Evolutionary conservation across 2,329 filamentous ascomycete species (phyloP).

Genomic region (Colletotrichum sp.): DNA sequence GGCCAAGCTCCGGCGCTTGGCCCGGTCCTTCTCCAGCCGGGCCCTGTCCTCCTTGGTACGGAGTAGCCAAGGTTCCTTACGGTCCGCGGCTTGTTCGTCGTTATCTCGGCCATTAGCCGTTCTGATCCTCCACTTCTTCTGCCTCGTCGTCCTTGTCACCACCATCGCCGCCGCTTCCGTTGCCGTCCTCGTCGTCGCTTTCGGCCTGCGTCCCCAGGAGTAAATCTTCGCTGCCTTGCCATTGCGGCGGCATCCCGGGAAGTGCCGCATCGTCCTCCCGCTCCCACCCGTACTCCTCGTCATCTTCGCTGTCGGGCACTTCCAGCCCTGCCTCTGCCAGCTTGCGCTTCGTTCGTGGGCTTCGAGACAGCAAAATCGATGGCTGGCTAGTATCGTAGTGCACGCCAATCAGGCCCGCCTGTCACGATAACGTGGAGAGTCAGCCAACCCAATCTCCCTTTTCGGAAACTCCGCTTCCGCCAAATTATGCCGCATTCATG

Average conservation of each 20-base stretch:
- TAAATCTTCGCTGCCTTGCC: slow-evolving; percentile 71
- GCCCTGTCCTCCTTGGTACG: not conserved
- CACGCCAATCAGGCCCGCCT: slow-evolving; percentile 50
- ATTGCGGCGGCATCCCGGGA: slow-evolving; percentile 66
- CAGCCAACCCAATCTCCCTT: slow-evolving; percentile 7
- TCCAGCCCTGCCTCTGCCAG: slow-evolving; percentile 65
- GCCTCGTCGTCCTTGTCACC: slow-evolving; percentile 24
- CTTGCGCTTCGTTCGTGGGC: slow-evolving; percentile 65
- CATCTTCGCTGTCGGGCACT: slow-evolving; percentile 64
- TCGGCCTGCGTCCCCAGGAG: slow-evolving; percentile 53
- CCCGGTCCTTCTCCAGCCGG: not conserved
- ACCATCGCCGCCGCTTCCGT: slow-evolving; percentile 17
- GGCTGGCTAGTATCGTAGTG: slow-evolving; percentile 44
- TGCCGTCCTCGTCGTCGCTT: slow-evolving; percentile 26
- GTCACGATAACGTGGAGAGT: slow-evolving; percentile 2
- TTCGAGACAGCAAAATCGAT: slow-evolving; percentile 34
- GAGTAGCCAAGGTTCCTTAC: not conserved
- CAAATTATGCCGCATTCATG: not conserved
- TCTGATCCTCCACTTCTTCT: slow-evolving; percentile 18
- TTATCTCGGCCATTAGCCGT: slow-evolving; percentile 20
- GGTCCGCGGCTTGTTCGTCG: slow-evolving; percentile 13
- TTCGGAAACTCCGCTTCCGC: slow-evolving; percentile 12
- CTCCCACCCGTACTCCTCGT: slow-evolving; percentile 77
- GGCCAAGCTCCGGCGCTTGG: slow-evolving; percentile 18
- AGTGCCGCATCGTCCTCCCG: slow-evolving; percentile 68